Evolutionary conservation across 164 flowering plant genomes (phyloP).

Genomic region (Buxus sempervirens): DNA sequence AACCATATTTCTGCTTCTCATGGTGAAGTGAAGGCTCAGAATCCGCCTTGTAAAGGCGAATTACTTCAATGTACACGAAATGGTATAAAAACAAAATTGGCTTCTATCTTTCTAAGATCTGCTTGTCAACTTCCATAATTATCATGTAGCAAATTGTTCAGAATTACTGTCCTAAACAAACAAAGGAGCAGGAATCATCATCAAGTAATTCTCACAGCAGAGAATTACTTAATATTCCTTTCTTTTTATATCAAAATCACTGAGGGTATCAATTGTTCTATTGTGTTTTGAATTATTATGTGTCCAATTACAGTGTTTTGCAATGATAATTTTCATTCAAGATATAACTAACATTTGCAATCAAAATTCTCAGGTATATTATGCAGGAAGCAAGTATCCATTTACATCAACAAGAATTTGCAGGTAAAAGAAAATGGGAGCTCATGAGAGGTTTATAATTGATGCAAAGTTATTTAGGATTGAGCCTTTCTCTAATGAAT

Average conservation of each 20-base stretch:
- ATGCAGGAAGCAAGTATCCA: conserved; percentile 53
- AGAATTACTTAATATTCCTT: no score
- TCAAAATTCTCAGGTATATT: conserved; percentile 48
- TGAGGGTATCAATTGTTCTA: no score
- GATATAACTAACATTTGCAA: not conserved
- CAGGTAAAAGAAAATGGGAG: conserved; percentile 34
- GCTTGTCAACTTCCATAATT: no score
- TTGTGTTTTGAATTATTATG: no score
- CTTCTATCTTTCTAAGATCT: no score
- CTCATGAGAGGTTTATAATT: no score
- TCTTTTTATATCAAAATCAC: no score
- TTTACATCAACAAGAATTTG: conserved; percentile 66
- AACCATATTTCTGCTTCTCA: conserved; percentile 20
- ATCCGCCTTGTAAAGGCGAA: conserved; percentile 54
- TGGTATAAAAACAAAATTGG: conserved; percentile 34
- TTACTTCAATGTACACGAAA: conserved; percentile 57
- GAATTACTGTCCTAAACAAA: no score
- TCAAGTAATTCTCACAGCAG: no score
- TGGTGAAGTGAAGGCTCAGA: conserved; percentile 26
- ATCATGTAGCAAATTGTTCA: no score
- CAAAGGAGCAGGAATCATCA: no score
- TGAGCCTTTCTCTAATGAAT: not conserved
- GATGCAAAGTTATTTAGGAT: no score
- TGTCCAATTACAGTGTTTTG: not conserved
- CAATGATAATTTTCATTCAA: not conserved